Percentiles rank a stretch among this genome's conserved stretches.
phyloP scores from a whole-genome alignment of 2,329 filamentous ascomycete genomes.

The Rhinocladiella mackenziei region DNA sequence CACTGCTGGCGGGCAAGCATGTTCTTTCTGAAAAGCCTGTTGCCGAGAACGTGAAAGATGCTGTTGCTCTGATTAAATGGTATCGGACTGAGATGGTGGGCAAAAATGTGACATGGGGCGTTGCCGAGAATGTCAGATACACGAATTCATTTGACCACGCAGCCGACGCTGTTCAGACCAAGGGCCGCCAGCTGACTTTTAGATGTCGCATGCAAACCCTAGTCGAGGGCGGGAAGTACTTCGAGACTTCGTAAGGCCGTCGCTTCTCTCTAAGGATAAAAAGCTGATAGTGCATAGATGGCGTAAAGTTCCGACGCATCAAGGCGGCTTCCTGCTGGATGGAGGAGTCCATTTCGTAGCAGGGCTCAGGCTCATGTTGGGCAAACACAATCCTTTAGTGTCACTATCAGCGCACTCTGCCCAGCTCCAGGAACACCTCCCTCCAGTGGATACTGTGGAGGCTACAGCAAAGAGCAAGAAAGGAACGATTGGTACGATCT shows the following conservation, averaged over 20 bases:
- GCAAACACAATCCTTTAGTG: constrained; percentile 41
- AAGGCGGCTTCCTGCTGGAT: constrained; percentile 58
- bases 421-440: constrained; percentile 49
- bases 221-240: constrained; percentile 53
- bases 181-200: constrained; percentile 51
- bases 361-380: constrained; percentile 48
- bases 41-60: constrained; percentile 51
- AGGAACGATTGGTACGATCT: constrained; percentile 50
- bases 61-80: constrained; percentile 49
- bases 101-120: constrained; percentile 41
- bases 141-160: constrained; percentile 46
- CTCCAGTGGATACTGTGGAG: constrained; percentile 56
- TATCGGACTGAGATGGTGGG: constrained; percentile 44
- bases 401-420: constrained; percentile 48
- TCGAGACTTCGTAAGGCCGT: constrained; percentile 36
- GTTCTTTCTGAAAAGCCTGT: constrained; percentile 58
- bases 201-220: constrained; percentile 44
- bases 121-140: constrained; percentile 59
- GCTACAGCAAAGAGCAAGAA: constrained; percentile 47
- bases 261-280: constrained; percentile 22
- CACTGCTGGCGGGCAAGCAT: constrained; percentile 51
- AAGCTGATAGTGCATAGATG: constrained; percentile 44
- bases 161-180: constrained; percentile 42
- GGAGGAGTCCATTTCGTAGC: constrained; percentile 56
- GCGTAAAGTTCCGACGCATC: constrained; percentile 54